Base-by-base conservation (phyloP, 176 grass and related monocot genomes). In the Zizania latifolia region DNA sequence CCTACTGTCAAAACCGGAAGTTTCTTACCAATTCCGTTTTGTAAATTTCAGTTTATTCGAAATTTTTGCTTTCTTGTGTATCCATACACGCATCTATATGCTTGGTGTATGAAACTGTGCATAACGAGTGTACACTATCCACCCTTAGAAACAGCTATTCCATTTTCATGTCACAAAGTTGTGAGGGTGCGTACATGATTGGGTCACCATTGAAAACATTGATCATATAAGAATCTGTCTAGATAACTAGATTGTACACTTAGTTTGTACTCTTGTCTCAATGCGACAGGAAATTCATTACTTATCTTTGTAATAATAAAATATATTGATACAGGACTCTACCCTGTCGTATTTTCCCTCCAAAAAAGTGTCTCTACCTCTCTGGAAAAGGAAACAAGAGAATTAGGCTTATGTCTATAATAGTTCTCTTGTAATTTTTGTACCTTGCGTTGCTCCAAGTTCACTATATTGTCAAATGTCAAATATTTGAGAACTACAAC, bases 21-120 rank as follows among this genome's bases (percentile, higher is more conserved):
- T 67, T 79, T 83, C 6, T 57, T 14, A 2, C 44, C 82, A 43
- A 15, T 58, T 60, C 56, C 63, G 22, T 53, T 72, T 14, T 87
- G 75, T 79, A 79, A 69, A 79, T 74, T 74, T 79, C 50, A 44
- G 9, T 78, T 73, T 79, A 40, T 50, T 67, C 73, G 5, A 72
- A 77, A 50, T 53, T 26, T 34, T 5, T 24, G 39, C 54, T 19
- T 82, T 41, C 33, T 14, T 67, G 58, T 4, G 2, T 71, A 44
- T 72, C 9, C 11, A 55, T 38, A 43, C 36, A 71, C 65, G 51
- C n/a, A 54, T 1, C 71, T 65, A 39, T 64, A 36, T 48, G 29
- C 17, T 64, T 65, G 23, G 19, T 40, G 59, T 51, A 27, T 67
- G 51, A 67, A 72, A 73, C 15, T 83, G 31, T 0, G 8, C 30